phyloP scores from a whole-genome alignment of 345 rosid genomes.

The Turnera subulata region DNA sequence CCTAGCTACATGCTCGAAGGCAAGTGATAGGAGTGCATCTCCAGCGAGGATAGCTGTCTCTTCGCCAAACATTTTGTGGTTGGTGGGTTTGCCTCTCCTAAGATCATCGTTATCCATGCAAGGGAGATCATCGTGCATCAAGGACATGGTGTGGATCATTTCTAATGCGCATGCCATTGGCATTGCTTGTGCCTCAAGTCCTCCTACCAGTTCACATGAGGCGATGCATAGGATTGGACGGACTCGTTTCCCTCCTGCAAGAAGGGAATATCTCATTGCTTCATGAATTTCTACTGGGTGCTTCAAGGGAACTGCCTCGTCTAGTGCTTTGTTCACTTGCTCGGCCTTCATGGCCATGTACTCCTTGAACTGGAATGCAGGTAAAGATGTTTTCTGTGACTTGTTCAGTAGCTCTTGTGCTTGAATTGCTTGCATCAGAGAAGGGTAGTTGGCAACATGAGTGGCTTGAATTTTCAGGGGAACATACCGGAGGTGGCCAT shows the following conservation, averaged over 20 bases:
- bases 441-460: neutral
- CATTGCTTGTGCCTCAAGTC: conserved; percentile 38
- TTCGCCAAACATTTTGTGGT: conserved; percentile 51
- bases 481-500: neutral
- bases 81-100: conserved; percentile 59
- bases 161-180: conserved; percentile 65
- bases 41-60: conserved; percentile 54
- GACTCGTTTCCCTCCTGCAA: conserved; percentile 61
- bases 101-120: conserved; percentile 69
- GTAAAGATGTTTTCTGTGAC: conserved; percentile 5
- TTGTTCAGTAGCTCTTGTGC: neutral
- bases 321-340: conserved; percentile 45
- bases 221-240: conserved; percentile 62
- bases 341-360: conserved; percentile 32
- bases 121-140: conserved; percentile 71
- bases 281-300: conserved; percentile 48
- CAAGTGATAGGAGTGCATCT: conserved; percentile 53
- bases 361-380: conserved; percentile 25
- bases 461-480: neutral
- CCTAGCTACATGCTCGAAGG: conserved; percentile 51
- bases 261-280: conserved; percentile 71
- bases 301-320: conserved; percentile 43
- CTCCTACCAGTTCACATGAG: conserved; percentile 60
- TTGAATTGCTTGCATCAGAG: conserved; percentile 5
- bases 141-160: conserved; percentile 69